Evolutionary conservation across 495 filamentous ascomycete genomes (phyloP).

Genomic region (Lindgomyces ingoldianus): DNA sequence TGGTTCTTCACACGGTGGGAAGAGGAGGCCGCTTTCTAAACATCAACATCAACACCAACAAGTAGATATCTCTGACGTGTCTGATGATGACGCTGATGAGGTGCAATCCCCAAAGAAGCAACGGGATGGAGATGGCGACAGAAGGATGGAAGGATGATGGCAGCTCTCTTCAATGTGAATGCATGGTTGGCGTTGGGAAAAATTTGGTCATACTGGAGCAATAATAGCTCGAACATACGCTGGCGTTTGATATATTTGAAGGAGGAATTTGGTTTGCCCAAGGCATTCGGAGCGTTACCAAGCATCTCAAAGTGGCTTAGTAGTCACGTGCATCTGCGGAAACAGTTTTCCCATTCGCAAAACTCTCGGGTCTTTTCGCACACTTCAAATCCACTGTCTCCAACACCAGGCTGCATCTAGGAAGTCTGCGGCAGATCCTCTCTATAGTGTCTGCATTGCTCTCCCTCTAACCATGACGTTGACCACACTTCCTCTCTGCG

Average conservation of each 20-base stretch:
- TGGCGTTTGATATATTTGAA: background rate
- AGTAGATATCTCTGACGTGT: constrained; percentile 16
- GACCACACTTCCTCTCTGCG: background rate
- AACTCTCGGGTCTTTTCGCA: constrained; percentile 4
- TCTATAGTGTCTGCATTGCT: background rate
- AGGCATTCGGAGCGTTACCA: too few relatives aligned
- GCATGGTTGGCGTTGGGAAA: background rate
- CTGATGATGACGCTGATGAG: background rate
- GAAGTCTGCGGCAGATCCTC: constrained; percentile 8
- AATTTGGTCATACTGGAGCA: background rate
- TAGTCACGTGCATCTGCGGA: constrained; percentile 13
- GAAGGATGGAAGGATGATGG: background rate
- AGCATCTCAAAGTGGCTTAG: too few relatives aligned
- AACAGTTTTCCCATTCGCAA: constrained; percentile 9
- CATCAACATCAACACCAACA: constrained; percentile 17
- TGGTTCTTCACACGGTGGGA: constrained; percentile 60
- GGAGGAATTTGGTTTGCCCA: too few relatives aligned
- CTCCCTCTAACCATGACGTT: constrained; percentile 6
- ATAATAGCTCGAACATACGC: too few relatives aligned
- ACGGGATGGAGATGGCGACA: background rate
- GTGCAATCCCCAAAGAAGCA: background rate
- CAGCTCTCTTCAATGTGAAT: background rate
- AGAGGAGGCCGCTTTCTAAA: constrained; percentile 34
- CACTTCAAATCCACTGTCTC: constrained; percentile 2
- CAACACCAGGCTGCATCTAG: constrained; percentile 19